Percentiles rank a stretch among this genome's conserved stretches.
These are phyloP conservation scores for Nitzschia sp. DNA, from an alignment of 108 stramenopile genomes.

Conservation along the genomic window DNA sequence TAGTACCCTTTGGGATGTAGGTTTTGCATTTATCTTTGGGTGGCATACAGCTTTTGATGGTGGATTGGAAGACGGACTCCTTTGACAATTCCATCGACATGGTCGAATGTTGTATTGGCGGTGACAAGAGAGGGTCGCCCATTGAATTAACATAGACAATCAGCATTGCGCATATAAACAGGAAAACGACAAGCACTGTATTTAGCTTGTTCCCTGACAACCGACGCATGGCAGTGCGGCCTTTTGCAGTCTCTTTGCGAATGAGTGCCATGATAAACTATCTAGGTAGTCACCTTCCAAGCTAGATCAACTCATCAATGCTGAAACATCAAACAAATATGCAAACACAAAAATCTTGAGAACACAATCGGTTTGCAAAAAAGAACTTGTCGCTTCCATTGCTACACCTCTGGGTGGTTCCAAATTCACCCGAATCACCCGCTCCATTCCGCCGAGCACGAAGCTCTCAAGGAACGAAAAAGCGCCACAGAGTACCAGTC, in stretches of 20 bases:
- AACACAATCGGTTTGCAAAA: too few relatives aligned
- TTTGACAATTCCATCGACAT: constrained; percentile 10
- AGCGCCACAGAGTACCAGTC: constrained; percentile 8
- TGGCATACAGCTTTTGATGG: constrained; percentile 47
- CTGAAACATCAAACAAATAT: too few relatives aligned
- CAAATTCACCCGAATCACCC: background rate
- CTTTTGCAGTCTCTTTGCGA: background rate
- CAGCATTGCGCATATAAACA: too few relatives aligned
- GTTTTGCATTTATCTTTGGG: constrained; percentile 32
- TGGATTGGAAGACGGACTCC: constrained; percentile 29
- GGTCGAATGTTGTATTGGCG: background rate
- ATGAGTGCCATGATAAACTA: background rate
- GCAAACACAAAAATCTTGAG: too few relatives aligned
- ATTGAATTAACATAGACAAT: too few relatives aligned
- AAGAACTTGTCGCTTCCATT: background rate
- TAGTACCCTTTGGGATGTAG: constrained; percentile 29
- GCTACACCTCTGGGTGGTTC: constrained; percentile 28
- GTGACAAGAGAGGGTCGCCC: background rate
- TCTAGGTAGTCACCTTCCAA: too few relatives aligned
- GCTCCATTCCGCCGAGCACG: constrained; percentile 22
- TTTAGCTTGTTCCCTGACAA: background rate
- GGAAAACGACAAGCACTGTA: too few relatives aligned
- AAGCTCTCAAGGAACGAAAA: constrained; percentile 26
- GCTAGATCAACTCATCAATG: too few relatives aligned
- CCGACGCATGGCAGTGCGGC: too few relatives aligned